A percentile compares a stretch with the other conserved stretches of the same genome.
These are phyloP conservation scores for Closterium sp. DNA, from an alignment of 139 green algal genomes.

Conservation along the genomic window DNA sequence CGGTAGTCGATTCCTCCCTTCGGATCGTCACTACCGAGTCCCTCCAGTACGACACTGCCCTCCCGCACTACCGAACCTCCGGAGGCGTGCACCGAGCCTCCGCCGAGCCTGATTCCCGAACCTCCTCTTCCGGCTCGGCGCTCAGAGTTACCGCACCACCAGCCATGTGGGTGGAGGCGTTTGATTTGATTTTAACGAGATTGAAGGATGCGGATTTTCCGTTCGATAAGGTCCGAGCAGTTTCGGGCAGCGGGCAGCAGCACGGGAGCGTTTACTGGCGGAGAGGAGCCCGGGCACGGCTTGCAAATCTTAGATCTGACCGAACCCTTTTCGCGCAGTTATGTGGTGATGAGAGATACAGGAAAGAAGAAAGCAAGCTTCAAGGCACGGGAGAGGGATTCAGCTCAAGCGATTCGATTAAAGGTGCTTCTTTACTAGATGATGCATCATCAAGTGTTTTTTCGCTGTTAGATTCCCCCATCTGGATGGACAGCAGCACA, in stretches of 20 bases:
- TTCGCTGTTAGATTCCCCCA: constrained; percentile 5
- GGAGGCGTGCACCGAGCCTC: constrained; percentile 23
- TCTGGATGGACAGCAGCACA: constrained; percentile 56
- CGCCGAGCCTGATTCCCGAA: neutral
- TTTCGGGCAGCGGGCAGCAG: constrained; percentile 52
- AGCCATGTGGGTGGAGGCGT: constrained; percentile 34
- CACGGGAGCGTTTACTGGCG: constrained; percentile 51
- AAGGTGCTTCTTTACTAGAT: neutral
- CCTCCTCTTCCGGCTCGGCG: neutral
- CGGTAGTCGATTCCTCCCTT: constrained; percentile 25
- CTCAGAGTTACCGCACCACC: constrained; percentile 30
- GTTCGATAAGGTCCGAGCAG: constrained; percentile 27
- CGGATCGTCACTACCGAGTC: constrained; percentile 14
- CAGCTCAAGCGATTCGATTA: neutral
- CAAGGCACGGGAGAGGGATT: neutral
- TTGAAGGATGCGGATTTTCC: constrained; percentile 6
- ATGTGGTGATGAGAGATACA: neutral
- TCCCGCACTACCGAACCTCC: constrained; percentile 39
- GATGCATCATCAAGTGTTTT: neutral
- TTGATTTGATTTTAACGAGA: constrained; percentile 19
- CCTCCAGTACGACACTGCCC: constrained; percentile 25
- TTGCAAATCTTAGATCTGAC: neutral
- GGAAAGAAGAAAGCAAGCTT: no score
- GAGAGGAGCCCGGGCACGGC: constrained; percentile 13
- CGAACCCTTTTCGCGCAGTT: neutral